These are phyloP conservation scores for Aspergillus sparsus DNA, from an alignment of 495 filamentous ascomycete genomes.

Conservation along the genomic window DNA sequence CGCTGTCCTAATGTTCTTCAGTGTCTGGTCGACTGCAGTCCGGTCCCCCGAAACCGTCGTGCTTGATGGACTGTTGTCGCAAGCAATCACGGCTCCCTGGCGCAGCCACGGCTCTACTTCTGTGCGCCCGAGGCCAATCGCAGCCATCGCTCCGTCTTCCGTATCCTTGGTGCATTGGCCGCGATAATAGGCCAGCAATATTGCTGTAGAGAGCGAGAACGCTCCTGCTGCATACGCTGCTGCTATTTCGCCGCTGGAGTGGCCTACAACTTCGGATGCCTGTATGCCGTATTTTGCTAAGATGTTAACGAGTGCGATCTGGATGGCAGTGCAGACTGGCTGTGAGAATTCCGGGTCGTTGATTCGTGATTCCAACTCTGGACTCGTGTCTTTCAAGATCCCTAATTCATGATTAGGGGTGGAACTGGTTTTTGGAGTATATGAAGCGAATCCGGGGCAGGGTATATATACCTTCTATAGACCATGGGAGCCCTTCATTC, in stretches of 20 bases:
- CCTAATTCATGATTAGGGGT: neutral
- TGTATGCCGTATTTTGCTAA: constrained; percentile 15
- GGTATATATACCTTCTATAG: neutral
- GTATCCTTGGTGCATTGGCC: no score
- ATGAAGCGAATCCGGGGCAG: neutral
- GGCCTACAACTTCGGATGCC: constrained; percentile 20
- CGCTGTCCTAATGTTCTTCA: no score
- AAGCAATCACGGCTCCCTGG: no score
- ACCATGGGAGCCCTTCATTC: constrained; percentile 6
- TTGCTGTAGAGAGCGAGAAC: neutral
- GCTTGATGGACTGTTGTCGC: no score
- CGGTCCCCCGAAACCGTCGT: no score
- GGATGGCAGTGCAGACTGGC: constrained; percentile 38
- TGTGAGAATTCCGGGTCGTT: constrained; percentile 26
- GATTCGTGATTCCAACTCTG: neutral
- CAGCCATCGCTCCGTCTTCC: no score
- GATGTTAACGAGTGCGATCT: constrained; percentile 19
- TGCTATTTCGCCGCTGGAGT: constrained; percentile 29
- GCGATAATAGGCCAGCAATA: no score
- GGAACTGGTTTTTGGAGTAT: neutral
- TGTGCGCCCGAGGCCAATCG: no score
- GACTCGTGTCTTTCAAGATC: neutral
- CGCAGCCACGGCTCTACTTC: no score
- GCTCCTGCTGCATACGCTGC: constrained; percentile 24
- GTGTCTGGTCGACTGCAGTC: no score